Conservation (phyloP, 108 stramenopile genomes). For the Cafeteria roenbergensis region DNA sequence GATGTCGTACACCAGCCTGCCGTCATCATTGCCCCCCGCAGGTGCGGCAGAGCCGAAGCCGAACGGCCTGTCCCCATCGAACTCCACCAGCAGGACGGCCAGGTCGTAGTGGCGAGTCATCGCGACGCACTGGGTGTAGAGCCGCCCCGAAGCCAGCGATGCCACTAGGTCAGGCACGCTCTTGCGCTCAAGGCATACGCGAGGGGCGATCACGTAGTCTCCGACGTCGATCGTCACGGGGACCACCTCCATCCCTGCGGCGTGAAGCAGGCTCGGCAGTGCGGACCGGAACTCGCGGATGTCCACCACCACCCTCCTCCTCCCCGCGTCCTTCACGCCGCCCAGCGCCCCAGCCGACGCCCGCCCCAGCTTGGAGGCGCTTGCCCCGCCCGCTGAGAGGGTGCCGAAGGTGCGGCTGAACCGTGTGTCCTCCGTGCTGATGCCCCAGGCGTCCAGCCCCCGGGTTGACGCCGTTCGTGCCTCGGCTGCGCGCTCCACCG, state of each 20-base stretch:
- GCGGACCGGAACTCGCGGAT: constrained; percentile 89
- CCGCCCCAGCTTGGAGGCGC: neutral
- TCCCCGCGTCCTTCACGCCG: neutral
- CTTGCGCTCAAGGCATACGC: constrained; percentile 88
- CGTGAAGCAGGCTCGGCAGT: constrained; percentile 82
- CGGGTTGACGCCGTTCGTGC: neutral
- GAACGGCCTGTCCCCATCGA: constrained; percentile 75
- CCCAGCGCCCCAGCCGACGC: neutral
- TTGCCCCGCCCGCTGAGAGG: neutral
- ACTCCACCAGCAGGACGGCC: constrained; percentile 76
- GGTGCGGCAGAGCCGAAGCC: constrained; percentile 62
- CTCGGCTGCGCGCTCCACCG: neutral
- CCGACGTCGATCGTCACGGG: constrained; percentile 81
- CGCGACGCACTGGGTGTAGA: constrained; percentile 74
- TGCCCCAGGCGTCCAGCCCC: neutral
- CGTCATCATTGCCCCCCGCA: constrained; percentile 62
- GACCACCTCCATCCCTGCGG: constrained; percentile 68
- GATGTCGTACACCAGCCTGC: constrained; percentile 57
- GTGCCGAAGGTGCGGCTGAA: neutral
- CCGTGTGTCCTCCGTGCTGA: neutral
- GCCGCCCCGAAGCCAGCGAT: constrained; percentile 73
- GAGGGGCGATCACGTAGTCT: constrained; percentile 86
- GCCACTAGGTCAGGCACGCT: constrained; percentile 81
- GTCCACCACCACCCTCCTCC: constrained; percentile 56
- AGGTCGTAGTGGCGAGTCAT: constrained; percentile 79